phyloP scores from a whole-genome alignment of 257 asterid species.

The Solanum corneliomulleri region DNA sequence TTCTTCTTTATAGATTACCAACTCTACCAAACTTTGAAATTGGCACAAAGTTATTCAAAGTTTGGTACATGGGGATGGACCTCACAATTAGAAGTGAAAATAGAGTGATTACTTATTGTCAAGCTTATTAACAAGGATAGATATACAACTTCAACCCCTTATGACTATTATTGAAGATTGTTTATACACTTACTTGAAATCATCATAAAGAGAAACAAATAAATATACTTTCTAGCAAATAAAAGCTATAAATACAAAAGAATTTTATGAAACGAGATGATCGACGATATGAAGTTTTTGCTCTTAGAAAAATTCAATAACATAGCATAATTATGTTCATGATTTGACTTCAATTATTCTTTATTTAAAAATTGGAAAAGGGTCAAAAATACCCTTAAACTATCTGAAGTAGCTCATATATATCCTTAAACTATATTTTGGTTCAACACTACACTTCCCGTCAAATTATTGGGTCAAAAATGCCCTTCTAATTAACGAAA shows the following conservation, averaged over 20 bases:
- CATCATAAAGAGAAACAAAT: not conserved
- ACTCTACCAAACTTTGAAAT: too few relatives aligned
- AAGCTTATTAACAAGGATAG: not conserved
- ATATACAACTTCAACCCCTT: not conserved
- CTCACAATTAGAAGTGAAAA: not conserved
- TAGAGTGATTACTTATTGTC: not conserved
- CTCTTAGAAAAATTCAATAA: not conserved
- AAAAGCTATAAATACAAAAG: not conserved
- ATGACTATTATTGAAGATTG: not conserved
- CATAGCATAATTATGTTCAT: not conserved
- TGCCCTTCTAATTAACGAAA: too few relatives aligned
- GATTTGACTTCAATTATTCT: too few relatives aligned
- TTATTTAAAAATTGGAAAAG: too few relatives aligned
- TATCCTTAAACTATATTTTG: too few relatives aligned
- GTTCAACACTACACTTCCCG: too few relatives aligned
- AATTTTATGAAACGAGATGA: not conserved
- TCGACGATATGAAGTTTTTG: not conserved
- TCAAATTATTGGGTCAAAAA: too few relatives aligned
- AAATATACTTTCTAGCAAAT: not conserved
- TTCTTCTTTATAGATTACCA: too few relatives aligned
- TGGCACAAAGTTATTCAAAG: too few relatives aligned
- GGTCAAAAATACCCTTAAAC: too few relatives aligned
- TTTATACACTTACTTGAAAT: not conserved
- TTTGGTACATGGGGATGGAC: too few relatives aligned
- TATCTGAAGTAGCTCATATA: too few relatives aligned